Evolutionary conservation across 768 basidiomycete genomes (phyloP).

Genomic region (Tylopilus rubrobrunneus): DNA sequence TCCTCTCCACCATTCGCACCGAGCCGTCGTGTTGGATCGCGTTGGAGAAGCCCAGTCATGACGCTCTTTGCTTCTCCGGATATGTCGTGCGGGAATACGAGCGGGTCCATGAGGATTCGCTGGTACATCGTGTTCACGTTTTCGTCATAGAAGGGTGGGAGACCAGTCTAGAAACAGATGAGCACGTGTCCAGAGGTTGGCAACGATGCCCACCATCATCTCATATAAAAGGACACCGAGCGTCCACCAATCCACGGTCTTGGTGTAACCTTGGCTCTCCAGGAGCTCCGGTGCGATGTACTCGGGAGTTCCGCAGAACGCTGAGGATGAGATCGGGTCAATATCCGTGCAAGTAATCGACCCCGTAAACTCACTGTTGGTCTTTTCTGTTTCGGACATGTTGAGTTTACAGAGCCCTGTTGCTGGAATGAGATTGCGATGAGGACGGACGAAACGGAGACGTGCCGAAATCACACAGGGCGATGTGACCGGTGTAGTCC

Average conservation of each 20-base stretch:
- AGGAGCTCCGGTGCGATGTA: conserved; percentile 98
- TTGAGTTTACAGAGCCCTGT: conserved; percentile 87
- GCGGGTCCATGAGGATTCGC: conserved; percentile 89
- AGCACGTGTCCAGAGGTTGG: conserved; percentile 4
- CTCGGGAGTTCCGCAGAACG: conserved; percentile 98
- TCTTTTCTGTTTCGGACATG: conserved; percentile 97
- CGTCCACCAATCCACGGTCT: conserved; percentile 99
- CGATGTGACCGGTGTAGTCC: conserved; percentile 97
- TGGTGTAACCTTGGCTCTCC: conserved; percentile 95
- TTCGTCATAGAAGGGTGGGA: conserved; percentile 98
- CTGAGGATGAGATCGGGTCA: conserved; percentile 34
- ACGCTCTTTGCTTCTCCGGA: conserved; percentile 83
- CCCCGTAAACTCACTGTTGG: conserved; percentile 65
- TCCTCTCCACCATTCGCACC: conserved; percentile 95
- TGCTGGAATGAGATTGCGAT: background rate
- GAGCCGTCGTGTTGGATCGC: conserved; percentile 81
- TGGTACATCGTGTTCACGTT: conserved; percentile 98
- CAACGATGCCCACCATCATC: conserved; percentile 65
- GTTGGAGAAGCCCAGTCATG: conserved; percentile 82
- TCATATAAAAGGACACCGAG: conserved; percentile 94
- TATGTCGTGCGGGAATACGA: conserved; percentile 89
- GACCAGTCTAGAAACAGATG: conserved; percentile 60
- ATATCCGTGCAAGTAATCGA: background rate
- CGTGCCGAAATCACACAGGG: conserved; percentile 91
- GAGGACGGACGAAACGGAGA: background rate